Base-by-base conservation (phyloP, 495 filamentous ascomycete genomes). In the Xylaria flabelliformis region DNA sequence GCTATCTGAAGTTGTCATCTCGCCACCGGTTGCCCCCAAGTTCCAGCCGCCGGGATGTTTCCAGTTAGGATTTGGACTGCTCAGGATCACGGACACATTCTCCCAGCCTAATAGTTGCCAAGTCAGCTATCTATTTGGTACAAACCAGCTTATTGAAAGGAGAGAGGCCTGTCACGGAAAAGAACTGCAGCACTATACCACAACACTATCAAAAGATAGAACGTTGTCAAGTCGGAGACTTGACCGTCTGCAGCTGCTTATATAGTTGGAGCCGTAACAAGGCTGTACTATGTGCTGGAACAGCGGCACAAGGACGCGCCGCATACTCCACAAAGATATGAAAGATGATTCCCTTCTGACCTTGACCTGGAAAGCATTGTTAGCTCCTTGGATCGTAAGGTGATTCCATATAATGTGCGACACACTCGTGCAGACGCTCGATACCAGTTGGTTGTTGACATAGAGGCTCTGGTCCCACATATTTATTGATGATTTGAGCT, bases 381-480 rank as follows among this genome's bases (percentile, higher is more conserved):
- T 42, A 50, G 19, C 48, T 65, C 13, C 48, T 39, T 1, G 17
- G n/a, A 41, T 36, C 19, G 3, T 19, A 46, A 58, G 36, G 8
- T 1, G 24, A 12, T 24, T 51, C 12, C 15, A 24, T 26, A 36
- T 21, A 67, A 8, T 29, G n/a, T 29, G n/a, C 6, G 13, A 42
- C 69, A 13, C 41, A 72, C 62, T 72, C 10, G 69, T 72, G 3
- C 62, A 72, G 19, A 72, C 21, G 7, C 2, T 72, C 19, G 70
- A 72, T 26, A 67, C 62, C 19, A 56, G 34, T 24, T 34, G 26
- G 34, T 34, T 62, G 39, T 72, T 58, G 21, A 72, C 41, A 24
- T 66, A 72, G n/a, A 72, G 48, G 15, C n/a, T 50, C 44, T 72
- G 70, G 24, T 72, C 70, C 70, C 62, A 72, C 41, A 67, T 2